Base-by-base conservation (phyloP, 2,329 filamentous ascomycete genomes). In the Thelonectria olida region DNA sequence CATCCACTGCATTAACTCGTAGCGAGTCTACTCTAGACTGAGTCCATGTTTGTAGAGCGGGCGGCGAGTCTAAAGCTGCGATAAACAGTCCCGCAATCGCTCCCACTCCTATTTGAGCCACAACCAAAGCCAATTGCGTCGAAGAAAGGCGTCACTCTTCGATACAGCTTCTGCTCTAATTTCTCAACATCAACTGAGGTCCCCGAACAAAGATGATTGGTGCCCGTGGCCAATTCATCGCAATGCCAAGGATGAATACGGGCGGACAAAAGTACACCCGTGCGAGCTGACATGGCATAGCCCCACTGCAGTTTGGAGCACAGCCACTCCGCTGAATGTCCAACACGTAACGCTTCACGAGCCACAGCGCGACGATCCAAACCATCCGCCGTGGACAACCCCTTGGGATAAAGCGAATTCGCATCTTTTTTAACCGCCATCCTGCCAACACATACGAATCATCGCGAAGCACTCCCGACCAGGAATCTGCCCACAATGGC, bases 401-500 rank as follows among this genome's bases (percentile, higher is more conserved):
- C 65, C 64, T 58, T 52, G 62, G 62, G 41, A 54, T 39, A 52
- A 45, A 62, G 55, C 47, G 63, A 42, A 64, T 68, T 15, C 58
- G 57, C 62, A 65, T 50, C 62, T 54, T 62, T 61, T 23, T 54
- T 45, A 13, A 52, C 55, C 58, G 45, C 53, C 17, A 54, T 39
- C 41, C 27, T 51, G 41, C 48, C 51, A 48, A 28, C 52, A 57
- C 60, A 44, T 61, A 64, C 56, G 59, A 55, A 63, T 52, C 23
- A 67, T 58, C 60, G 68, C 66, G 66, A 60, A 66, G 59, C 57
- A 52, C 55, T 20, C 45, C 25, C 31, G 4, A 15, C 58, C 54
- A 62, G 67, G 63, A 72, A 51, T 52, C 61, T 62, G 48, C 59
- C 65, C 71, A 76, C 64, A 67, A 86, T 85, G 83, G 78, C 82